Conservation (phyloP, 306 rosid genomes). For the Fagus crenata region DNA sequence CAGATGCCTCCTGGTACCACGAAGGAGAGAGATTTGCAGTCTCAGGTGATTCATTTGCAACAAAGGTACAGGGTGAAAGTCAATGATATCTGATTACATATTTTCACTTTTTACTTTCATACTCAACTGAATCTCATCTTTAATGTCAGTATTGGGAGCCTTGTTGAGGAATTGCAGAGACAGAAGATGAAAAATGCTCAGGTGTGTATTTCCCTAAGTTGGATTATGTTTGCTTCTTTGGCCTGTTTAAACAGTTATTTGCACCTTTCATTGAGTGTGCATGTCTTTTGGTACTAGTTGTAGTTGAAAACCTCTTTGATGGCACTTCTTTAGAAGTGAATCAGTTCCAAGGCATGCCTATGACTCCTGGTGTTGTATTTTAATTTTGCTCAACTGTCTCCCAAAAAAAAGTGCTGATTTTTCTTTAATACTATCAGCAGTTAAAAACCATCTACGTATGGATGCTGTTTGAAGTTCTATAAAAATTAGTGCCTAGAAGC, state of each 20-base stretch:
- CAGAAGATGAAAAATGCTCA: slow-evolving; percentile 80
- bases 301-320: not conserved
- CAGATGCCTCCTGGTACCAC: slow-evolving; percentile 55
- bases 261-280: not conserved
- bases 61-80: slow-evolving; percentile 60
- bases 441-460: too few relatives aligned
- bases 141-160: slow-evolving; percentile 61
- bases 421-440: too few relatives aligned
- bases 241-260: not conserved
- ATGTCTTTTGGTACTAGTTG: not conserved
- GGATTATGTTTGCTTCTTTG: not conserved
- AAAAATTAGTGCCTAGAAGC: not conserved
- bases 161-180: slow-evolving; percentile 72
- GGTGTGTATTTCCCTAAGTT: slow-evolving; percentile 40
- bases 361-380: too few relatives aligned
- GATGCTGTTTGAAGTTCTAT: not conserved
- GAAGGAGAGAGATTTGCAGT: slow-evolving; percentile 70
- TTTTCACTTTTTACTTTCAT: slow-evolving; percentile 19
- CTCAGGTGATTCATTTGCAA: slow-evolving; percentile 64
- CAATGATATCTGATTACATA: slow-evolving; percentile 16
- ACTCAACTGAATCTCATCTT: slow-evolving; percentile 24
- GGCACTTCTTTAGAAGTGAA: not conserved
- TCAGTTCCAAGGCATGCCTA: not conserved
- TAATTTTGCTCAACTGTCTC: too few relatives aligned
- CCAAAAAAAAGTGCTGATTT: too few relatives aligned